These are phyloP conservation scores for Talaromyces wortmannii DNA, from an alignment of 495 filamentous ascomycete genomes.

Conservation along the genomic window DNA sequence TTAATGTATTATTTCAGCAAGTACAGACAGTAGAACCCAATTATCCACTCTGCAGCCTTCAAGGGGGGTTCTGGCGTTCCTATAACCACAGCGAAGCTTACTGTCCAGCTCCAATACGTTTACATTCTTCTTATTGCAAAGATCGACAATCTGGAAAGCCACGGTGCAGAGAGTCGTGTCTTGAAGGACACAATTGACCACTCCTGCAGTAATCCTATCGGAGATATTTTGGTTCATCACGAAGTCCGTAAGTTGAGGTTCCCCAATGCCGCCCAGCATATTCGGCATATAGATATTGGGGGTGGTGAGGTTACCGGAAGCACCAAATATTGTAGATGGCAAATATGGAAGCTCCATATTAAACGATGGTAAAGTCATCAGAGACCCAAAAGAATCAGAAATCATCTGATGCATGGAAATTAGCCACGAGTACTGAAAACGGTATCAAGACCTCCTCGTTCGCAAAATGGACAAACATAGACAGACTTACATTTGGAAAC, in stretches of 20 bases:
- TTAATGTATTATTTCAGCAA: slow-evolving; percentile 6
- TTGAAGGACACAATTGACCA: background rate
- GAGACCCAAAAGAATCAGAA: background rate
- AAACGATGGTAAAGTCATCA: background rate
- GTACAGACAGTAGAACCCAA: slow-evolving; percentile 6
- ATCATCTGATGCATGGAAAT: background rate
- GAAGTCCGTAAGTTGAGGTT: background rate
- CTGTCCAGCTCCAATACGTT: slow-evolving; percentile 5
- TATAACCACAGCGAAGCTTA: slow-evolving; percentile 5
- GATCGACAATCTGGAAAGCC: slow-evolving; percentile 1
- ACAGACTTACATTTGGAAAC: slow-evolving; percentile 1
- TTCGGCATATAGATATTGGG: slow-evolving; percentile 1
- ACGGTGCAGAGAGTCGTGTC: slow-evolving; percentile 1
- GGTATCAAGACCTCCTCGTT: background rate
- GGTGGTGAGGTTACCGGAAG: background rate
- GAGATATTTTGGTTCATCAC: background rate
- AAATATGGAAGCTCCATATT: background rate
- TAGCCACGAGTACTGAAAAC: background rate
- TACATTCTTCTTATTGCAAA: slow-evolving; percentile 3
- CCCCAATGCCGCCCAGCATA: background rate
- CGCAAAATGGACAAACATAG: background rate
- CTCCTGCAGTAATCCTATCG: background rate
- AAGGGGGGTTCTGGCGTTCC: slow-evolving; percentile 2
- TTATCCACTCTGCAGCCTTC: slow-evolving; percentile 8
- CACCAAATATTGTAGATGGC: background rate